phyloP scores from a whole-genome alignment of 345 rosid species.

The Syzygium grande region DNA sequence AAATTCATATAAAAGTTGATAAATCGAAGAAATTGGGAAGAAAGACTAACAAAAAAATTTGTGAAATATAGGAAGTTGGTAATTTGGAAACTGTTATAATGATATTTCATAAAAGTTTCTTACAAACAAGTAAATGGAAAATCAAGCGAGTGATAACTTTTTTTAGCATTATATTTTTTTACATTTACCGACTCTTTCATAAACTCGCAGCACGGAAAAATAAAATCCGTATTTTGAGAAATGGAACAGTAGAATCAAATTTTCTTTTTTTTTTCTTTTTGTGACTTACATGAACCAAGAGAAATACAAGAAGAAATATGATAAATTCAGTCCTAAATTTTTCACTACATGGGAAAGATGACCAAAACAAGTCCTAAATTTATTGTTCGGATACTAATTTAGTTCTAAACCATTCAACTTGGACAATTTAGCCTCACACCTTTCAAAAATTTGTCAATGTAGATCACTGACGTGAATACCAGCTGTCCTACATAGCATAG shows the following conservation, averaged over 20 bases:
- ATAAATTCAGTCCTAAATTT: neutral
- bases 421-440: neutral
- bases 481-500: neutral
- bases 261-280: neutral
- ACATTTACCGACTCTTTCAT: neutral
- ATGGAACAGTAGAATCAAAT: no score
- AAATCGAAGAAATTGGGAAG: neutral
- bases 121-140: neutral
- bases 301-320: neutral
- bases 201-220: no score
- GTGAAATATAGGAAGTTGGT: neutral
- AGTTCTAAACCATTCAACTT: neutral
- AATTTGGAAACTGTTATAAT: neutral
- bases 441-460: no score
- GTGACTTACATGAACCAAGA: neutral
- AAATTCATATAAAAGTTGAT: neutral
- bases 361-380: neutral
- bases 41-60: neutral
- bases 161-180: neutral
- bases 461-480: fast-evolving
- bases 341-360: neutral
- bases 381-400: neutral
- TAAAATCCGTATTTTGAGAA: no score
- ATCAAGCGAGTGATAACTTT: neutral
- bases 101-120: neutral